Base-by-base conservation (phyloP, 148 eudicot genomes). In the Talinum fruticosum region DNA sequence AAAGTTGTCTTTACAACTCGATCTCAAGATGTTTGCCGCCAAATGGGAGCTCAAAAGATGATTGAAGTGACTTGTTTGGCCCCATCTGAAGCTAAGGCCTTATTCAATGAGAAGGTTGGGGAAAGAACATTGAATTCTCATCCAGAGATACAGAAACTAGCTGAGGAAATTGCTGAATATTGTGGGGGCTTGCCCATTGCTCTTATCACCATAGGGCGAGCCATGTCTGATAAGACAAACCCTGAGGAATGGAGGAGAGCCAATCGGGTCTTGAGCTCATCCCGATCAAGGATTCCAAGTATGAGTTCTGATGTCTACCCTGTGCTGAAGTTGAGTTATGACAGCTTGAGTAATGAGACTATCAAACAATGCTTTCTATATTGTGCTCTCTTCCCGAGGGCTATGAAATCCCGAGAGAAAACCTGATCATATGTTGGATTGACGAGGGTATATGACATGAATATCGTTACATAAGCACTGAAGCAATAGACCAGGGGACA, bases 111-210 rank as follows among this genome's bases (percentile, higher is more conserved):
- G 21, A 84, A 79, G 79, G 82, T 84, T 28, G 80, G 84, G n/a
- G 73, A 77, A 10, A 53, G 38, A 37, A 77, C n/a, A 18, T 29
- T 79, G 12, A 35, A 61, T 47, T 23, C 36, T 76, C 21, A 68
- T 67, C 72, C 75, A 67, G 51, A 35, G 6, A 84, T 79, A 38
- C 21, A 1, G 14, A 16, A 61, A 38, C 80, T 71, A n/a, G 84
- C 87, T 1, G 44, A 79, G 62, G 33, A 36, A 6, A 61, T 84
- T 15, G 73, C 62, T 21, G 54, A 38, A 23, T 71, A 81, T 66
- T 84, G 87, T 69, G 84, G 80, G 26, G 87, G 87, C 34, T 54
- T 79, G 24, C 87, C 88, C 8, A 77, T 83, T 30, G 84, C 84
- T 66, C 75, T 85, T 5, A 74, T 80, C 59, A 83, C 79, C 23